These are phyloP conservation scores for Podaxis carcinomalis DNA, from an alignment of 768 basidiomycete species.

Conservation along the genomic window DNA sequence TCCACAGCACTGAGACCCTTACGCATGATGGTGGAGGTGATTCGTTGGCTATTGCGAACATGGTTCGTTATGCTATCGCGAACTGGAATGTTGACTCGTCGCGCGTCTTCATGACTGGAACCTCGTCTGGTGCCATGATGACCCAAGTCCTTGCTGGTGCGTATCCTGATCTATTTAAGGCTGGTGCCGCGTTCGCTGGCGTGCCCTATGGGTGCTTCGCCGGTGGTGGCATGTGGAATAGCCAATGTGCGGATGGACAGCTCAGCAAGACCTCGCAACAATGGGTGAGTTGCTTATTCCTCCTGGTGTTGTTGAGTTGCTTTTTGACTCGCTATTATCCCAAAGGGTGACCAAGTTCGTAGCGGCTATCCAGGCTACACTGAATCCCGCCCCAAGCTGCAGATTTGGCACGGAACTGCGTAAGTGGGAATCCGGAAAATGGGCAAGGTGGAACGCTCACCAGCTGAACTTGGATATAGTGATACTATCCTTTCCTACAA, in stretches of 20 bases:
- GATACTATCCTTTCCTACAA: slow-evolving; percentile 50
- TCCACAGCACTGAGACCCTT: slow-evolving; percentile 43
- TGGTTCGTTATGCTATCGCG: slow-evolving; percentile 42
- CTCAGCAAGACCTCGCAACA: slow-evolving; percentile 40
- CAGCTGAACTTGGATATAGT: slow-evolving; percentile 18
- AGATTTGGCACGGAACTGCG: slow-evolving; percentile 52
- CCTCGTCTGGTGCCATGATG: slow-evolving; percentile 58
- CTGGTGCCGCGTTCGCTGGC: slow-evolving; percentile 45
- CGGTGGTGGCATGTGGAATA: slow-evolving; percentile 44
- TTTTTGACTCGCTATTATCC: not conserved
- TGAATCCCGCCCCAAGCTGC: slow-evolving; percentile 44
- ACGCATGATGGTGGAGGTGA: slow-evolving; percentile 54
- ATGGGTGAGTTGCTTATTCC: slow-evolving; percentile 33
- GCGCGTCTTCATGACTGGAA: slow-evolving; percentile 49
- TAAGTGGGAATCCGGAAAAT: slow-evolving; percentile 13
- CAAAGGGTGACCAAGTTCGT: slow-evolving; percentile 39
- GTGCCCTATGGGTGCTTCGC: slow-evolving; percentile 54
- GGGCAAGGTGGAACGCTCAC: not conserved
- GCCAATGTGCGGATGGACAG: slow-evolving; percentile 39
- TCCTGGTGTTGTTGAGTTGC: not conserved
- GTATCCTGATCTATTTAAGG: slow-evolving; percentile 51
- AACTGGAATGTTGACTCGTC: slow-evolving; percentile 41
- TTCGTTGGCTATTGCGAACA: slow-evolving; percentile 44
- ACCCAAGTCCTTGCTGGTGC: slow-evolving; percentile 50
- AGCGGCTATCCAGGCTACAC: slow-evolving; percentile 51